phyloP scores from a whole-genome alignment of 2,329 filamentous ascomycete genomes.

The Cladosporium sp. region DNA sequence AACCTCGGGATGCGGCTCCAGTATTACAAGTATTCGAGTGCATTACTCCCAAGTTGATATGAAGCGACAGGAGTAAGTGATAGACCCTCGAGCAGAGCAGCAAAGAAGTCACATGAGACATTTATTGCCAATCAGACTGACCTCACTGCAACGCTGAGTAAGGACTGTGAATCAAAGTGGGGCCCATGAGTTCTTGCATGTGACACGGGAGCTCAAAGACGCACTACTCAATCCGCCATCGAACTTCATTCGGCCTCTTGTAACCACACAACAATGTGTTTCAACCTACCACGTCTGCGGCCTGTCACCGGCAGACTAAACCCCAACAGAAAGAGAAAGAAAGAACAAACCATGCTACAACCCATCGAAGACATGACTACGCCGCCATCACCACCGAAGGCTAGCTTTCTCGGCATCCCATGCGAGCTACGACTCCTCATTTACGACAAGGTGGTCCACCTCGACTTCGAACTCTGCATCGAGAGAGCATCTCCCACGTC shows the following conservation, averaged over 20 bases:
- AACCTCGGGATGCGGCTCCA: neutral
- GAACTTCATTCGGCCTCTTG: neutral
- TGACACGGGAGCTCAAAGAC: neutral
- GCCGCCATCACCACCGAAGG: neutral
- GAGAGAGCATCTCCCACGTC: neutral
- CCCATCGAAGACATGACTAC: neutral
- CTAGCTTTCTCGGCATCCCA: conserved; percentile 17
- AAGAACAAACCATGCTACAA: neutral
- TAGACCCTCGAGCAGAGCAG: neutral
- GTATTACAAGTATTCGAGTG: neutral
- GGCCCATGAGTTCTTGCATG: neutral
- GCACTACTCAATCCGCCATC: neutral
- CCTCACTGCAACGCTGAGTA: neutral
- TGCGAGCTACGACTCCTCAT: conserved; percentile 16
- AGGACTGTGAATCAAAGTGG: neutral
- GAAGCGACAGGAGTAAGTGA: neutral
- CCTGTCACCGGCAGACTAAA: neutral
- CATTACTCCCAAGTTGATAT: neutral
- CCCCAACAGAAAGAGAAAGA: neutral
- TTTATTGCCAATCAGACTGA: neutral
- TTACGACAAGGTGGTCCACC: neutral
- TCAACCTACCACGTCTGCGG: neutral
- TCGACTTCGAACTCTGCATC: conserved; percentile 13
- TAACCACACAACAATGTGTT: neutral
- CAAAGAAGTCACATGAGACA: neutral